Evolutionary conservation across 371 early-diverging fungal species (phyloP), one percentile per base, ranked within the genome.

Genomic region (Rhizopus microsporus): DNA sequence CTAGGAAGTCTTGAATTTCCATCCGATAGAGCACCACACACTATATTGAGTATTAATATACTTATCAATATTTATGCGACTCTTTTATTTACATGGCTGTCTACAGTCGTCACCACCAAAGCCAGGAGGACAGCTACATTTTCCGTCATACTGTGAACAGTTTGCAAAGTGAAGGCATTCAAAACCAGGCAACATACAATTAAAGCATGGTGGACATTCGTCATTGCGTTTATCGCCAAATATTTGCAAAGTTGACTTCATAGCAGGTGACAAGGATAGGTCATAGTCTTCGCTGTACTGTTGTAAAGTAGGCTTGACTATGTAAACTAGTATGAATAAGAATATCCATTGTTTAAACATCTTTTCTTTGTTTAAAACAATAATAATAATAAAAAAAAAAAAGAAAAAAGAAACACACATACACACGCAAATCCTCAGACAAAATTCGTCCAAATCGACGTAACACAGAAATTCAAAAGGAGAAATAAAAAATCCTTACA

Each of bases 61-160:
- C 6, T 10, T 13, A 12, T n/a, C n/a, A n/a, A n/a, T 37, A 15
- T 54, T 37, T 43, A 49, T 42, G 17, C 48, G 50, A 29, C 10
- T 13, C 45, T 32, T 43, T 17, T 17, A 58, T 74, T 75, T 85
- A 89, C 91, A 73, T 51, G 93, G 89, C 32, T 85, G 67, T 40
- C 84, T 69, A 62, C 97, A 96, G 57, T 93, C 91, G 44, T 89
- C 85, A n/a, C 94, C 95, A 12, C 93, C 94, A 71, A 91, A 96
- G 8, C 97, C 97, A 12, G 84, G 71, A 0, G 89, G 88, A 63
- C 97, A 96, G 46, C 72, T 71, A 65, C 97, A 96, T 51, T 86
- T 80, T 16, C 93, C 94, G 50, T 86, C 86, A 52, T 82, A 87
- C 37, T 84, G 77, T 49, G 86, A 87, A 69, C 95, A 95, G 12